phyloP scores from a whole-genome alignment of 164 flowering plant genomes.

The Dillenia suffruticosa region DNA sequence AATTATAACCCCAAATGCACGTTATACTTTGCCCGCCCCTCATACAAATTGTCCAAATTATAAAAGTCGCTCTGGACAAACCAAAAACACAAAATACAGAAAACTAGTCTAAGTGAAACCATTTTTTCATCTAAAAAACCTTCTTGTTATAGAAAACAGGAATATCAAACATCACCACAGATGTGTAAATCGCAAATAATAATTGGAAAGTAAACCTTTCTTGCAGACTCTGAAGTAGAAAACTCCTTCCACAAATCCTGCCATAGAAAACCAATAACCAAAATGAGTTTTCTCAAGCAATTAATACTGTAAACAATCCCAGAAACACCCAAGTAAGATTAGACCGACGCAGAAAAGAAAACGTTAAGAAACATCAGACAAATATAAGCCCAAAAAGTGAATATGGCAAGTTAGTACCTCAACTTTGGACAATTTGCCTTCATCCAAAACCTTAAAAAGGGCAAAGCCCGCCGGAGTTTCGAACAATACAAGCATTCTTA shows the following conservation, averaged over 20 bases:
- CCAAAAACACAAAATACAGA: no score
- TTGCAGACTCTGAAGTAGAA: constrained; percentile 55
- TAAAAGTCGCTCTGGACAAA: no score
- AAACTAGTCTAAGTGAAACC: no score
- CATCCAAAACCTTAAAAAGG: constrained; percentile 85
- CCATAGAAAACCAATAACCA: constrained; percentile 8
- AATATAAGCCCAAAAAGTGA: background rate
- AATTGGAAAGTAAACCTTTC: constrained; percentile 38
- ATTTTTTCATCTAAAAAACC: background rate
- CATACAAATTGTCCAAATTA: no score
- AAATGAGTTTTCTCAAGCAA: background rate
- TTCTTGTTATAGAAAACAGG: background rate
- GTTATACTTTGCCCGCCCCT: no score
- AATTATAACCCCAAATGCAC: no score
- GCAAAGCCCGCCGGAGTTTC: constrained; percentile 95
- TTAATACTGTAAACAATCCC: background rate
- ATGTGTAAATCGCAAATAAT: background rate
- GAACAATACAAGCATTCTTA: constrained; percentile 66
- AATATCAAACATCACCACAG: background rate
- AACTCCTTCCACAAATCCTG: constrained; percentile 83
- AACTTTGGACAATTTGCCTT: constrained; percentile 80
- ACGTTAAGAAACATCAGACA: background rate
- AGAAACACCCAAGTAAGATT: constrained; percentile 4
- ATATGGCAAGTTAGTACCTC: constrained; percentile 30
- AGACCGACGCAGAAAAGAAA: background rate